Conservation (phyloP, 495 filamentous ascomycete genomes). For the Alectoria sarmentosa region DNA sequence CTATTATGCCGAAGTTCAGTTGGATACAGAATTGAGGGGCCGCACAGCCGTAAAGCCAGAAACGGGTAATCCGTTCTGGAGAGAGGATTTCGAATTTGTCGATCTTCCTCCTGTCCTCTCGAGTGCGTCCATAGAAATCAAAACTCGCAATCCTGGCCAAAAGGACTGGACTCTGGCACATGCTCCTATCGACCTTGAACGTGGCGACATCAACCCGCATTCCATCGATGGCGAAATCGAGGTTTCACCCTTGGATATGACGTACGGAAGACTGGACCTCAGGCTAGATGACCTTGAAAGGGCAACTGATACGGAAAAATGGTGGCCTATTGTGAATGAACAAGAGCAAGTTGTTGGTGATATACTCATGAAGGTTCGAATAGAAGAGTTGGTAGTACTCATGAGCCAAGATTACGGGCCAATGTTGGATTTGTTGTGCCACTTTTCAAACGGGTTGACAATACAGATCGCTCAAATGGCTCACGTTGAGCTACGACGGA, state of each 20-base stretch:
- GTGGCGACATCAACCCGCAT: conserved; percentile 37
- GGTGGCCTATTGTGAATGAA: conserved; percentile 77
- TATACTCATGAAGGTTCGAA: conserved; percentile 73
- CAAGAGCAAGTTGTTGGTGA: conserved; percentile 71
- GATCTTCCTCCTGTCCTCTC: conserved; percentile 78
- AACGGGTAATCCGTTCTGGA: conserved; percentile 85
- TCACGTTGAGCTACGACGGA: conserved; percentile 63
- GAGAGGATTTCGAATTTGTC: conserved; percentile 80
- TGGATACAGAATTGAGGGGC: conserved; percentile 84
- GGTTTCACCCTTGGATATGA: conserved; percentile 48
- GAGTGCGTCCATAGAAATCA: conserved; percentile 74
- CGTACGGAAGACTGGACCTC: conserved; percentile 72
- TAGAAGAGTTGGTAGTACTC: conserved; percentile 84
- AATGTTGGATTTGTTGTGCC: conserved; percentile 77
- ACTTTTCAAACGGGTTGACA: conserved; percentile 75
- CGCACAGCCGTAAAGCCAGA: conserved; percentile 77
- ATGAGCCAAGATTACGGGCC: conserved; percentile 79
- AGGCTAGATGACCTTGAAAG: conserved; percentile 74
- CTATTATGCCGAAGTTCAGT: conserved; percentile 85
- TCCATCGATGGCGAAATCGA: conserved; percentile 45
- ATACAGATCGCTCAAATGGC: conserved; percentile 74
- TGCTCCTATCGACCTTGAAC: conserved; percentile 38
- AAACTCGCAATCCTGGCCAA: conserved; percentile 50
- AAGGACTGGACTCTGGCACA: conserved; percentile 48
- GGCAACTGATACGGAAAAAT: conserved; percentile 76